Evolutionary conservation across 2,329 filamentous ascomycete species (phyloP), one percentile per base, ranked within the genome.

Genomic region (Neonectria magnoliae): DNA sequence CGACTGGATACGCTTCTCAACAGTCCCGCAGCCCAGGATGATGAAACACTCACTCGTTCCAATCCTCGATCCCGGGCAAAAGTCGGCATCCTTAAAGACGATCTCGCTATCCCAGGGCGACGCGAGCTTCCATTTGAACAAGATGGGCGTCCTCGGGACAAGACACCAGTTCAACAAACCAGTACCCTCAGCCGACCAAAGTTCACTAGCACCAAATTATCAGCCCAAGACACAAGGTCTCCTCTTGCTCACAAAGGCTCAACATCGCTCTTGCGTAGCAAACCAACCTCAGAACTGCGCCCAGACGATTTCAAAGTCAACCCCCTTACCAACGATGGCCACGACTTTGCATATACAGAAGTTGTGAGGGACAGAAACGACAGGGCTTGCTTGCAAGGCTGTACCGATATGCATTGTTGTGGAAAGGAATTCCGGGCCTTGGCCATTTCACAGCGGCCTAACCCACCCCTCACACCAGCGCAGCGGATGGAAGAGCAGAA

Each of bases 221-320:
- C 58, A 10, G 57, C 48, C 16, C 68, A 65, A 38, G 52, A 68
- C 20, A 58, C 57, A 29, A 69, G 64, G 45, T 66, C 68, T 25
- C 60, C 67, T 10, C 42, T 65, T 20, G 67, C 61, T 51, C 61
- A 70, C 50, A 65, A 64, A 52, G 79, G 79, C 5, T 25, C 60
- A 4, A 25, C 59, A 1, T 68, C 68, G 62, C 81, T 82, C 1
- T 83, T 92, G 16, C 88, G 93, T 53, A 76, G 83, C 10, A 87
- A 85, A 55, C 85, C 89, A 1, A 68, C 89, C 3, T 79, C 83
- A 0, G 81, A 85, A 36, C 84, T 97, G 13, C 81, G 81, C 14
- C 81, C 91, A 1, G 86, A 88, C 13, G 91, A 97, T 78, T 98
- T 97, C 82, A 95, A 91, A 76, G 83, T 96, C 71, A 97, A 97